Percentiles rank a stretch among this genome's conserved stretches.
Conservation (phyloP, 805 yeast genomes). For the Kodamaea leandrae region DNA sequence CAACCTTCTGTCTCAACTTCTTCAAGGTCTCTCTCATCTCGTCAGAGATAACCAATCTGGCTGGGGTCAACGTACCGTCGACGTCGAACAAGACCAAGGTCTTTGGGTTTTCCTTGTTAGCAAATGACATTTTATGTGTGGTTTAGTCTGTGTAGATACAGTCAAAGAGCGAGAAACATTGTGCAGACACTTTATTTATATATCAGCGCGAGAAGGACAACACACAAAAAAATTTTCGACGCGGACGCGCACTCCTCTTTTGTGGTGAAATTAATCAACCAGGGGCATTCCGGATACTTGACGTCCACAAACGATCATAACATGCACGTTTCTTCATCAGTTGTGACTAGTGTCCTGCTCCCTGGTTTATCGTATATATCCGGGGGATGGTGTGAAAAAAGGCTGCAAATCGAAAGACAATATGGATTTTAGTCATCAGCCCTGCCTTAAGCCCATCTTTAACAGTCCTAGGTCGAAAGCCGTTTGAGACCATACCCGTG, state of each 20-base stretch:
- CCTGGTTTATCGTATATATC: no score
- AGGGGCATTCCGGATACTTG: background rate
- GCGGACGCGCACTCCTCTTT: slow-evolving; percentile 2
- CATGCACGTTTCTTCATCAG: background rate
- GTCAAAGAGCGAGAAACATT: slow-evolving; percentile 4
- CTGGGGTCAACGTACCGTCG: slow-evolving; percentile 98
- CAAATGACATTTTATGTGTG: slow-evolving; percentile 48
- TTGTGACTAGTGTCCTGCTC: no score
- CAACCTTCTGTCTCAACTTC: slow-evolving; percentile 85
- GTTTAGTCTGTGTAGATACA: slow-evolving; percentile 5
- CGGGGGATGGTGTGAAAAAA: no score
- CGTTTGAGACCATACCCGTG: no score
- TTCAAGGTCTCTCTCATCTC: slow-evolving; percentile 73
- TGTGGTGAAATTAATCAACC: background rate
- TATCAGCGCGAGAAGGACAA: slow-evolving; percentile 7
- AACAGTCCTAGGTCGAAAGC: no score
- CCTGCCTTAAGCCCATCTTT: no score
- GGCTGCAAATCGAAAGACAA: no score
- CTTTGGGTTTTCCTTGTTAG: slow-evolving; percentile 77
- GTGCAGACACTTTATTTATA: slow-evolving; percentile 7
- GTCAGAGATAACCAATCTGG: slow-evolving; percentile 73
- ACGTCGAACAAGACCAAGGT: slow-evolving; percentile 93
- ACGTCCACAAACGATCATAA: background rate
- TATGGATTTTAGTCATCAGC: no score
- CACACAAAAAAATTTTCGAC: slow-evolving; percentile 10